Percentiles rank a stretch among this genome's conserved stretches.
Conservation (phyloP, 2,329 filamentous ascomycete genomes). For the Colletotrichum godetiae region DNA sequence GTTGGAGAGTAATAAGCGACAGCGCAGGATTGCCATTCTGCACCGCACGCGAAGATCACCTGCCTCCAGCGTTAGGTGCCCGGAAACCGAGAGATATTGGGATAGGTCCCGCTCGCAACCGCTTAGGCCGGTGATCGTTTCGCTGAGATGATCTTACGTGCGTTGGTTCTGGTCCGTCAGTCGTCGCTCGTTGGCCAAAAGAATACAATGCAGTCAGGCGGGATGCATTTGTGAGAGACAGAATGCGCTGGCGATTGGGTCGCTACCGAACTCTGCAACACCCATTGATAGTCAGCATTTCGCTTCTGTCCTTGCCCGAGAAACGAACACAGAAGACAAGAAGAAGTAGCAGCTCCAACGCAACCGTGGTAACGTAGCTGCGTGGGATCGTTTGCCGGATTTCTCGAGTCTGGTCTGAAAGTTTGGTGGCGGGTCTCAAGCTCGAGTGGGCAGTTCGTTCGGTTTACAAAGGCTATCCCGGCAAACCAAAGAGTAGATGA, state of each 20-base stretch:
- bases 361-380: constrained; percentile 34
- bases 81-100: neutral
- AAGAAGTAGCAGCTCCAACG: neutral
- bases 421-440: neutral
- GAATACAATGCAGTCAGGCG: neutral
- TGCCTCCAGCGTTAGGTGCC: neutral
- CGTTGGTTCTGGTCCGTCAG: neutral
- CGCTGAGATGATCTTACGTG: neutral
- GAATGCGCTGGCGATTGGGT: neutral
- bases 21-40: no score
- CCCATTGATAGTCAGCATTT: neutral
- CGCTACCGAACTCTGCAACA: neutral
- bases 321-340: neutral
- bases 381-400: neutral
- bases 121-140: neutral
- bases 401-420: neutral
- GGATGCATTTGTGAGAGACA: neutral
- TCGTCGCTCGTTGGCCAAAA: neutral
- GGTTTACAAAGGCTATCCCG: neutral
- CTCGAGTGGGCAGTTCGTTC: neutral
- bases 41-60: no score
- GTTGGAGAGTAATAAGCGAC: neutral
- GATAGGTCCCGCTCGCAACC: neutral
- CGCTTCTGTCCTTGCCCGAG: neutral
- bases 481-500: neutral